Percentiles rank a stretch among this genome's conserved stretches.
Conservation (phyloP, 305 asterid genomes). For the Fraxinus platypoda region DNA sequence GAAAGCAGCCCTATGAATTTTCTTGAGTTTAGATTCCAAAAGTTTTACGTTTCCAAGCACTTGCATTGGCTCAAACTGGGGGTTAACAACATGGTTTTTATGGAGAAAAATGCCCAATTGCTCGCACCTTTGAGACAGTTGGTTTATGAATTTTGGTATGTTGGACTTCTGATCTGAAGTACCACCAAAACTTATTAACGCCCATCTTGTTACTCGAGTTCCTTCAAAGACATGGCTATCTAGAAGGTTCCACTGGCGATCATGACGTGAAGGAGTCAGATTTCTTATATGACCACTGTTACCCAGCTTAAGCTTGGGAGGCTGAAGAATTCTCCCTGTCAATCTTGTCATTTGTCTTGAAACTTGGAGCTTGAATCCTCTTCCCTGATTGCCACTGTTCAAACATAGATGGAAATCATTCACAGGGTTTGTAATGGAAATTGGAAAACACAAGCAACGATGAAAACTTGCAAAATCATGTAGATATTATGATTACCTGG, state of each 20-base stretch:
- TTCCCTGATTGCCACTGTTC: slow-evolving; percentile 64
- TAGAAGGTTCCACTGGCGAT: slow-evolving; percentile 88
- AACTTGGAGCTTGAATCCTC: slow-evolving; percentile 67
- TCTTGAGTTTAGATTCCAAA: slow-evolving; percentile 68
- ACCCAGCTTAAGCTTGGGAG: slow-evolving; percentile 93
- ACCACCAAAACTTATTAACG: slow-evolving; percentile 82
- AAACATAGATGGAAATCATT: slow-evolving; percentile 8
- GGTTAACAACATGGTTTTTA: slow-evolving; percentile 46
- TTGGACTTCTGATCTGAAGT: slow-evolving; percentile 60
- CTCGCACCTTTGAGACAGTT: slow-evolving; percentile 68
- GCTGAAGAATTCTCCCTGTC: slow-evolving; percentile 82
- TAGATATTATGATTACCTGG: slow-evolving; percentile 50
- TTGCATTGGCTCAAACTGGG: slow-evolving; percentile 78
- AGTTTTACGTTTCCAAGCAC: slow-evolving; percentile 66
- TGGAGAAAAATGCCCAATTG: slow-evolving; percentile 74
- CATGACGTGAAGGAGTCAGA: slow-evolving; percentile 73
- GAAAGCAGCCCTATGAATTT: slow-evolving; percentile 55
- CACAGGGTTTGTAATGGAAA: neutral
- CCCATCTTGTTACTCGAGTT: slow-evolving; percentile 77
- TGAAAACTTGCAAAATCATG: neutral
- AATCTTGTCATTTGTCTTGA: slow-evolving; percentile 71
- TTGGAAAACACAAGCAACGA: neutral
- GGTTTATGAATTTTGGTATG: slow-evolving; percentile 65
- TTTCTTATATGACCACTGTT: slow-evolving; percentile 66
- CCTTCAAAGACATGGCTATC: slow-evolving; percentile 90